Conservation (phyloP, 768 basidiomycete species). For the Coprinopsis marcescibilis region DNA sequence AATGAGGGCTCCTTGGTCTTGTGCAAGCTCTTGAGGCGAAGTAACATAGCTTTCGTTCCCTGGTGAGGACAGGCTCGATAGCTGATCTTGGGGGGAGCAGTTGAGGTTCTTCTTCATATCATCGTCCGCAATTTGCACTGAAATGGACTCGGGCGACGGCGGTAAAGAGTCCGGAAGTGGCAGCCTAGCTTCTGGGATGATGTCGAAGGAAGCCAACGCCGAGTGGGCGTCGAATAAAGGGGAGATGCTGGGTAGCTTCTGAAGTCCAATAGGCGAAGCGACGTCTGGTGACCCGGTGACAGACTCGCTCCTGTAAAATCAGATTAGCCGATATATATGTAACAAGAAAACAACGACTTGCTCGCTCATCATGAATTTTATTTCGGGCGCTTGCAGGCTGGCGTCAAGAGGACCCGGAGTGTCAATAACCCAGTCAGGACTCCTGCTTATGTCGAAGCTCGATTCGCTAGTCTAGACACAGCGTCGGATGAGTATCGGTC, state of each 20-base stretch:
- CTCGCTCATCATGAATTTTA: too few species aligned
- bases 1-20: too few species aligned
- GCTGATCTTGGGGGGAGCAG: conserved; percentile 3
- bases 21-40: conserved; percentile 25
- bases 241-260: conserved; percentile 26
- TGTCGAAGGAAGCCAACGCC: conserved; percentile 22
- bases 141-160: conserved; percentile 1
- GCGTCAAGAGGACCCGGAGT: too few species aligned
- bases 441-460: too few species aligned
- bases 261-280: conserved; percentile 29
- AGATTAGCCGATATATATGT: too few species aligned
- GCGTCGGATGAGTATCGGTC: too few species aligned
- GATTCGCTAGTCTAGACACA: too few species aligned
- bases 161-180: conserved; percentile 27
- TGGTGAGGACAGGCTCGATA: conserved; percentile 11
- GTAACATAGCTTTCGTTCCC: conserved; percentile 22
- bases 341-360: too few species aligned
- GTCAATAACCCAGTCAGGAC: too few species aligned
- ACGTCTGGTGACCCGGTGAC: conserved; percentile 27
- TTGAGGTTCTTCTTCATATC: not conserved
- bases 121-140: conserved; percentile 3
- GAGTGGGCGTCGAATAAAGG: conserved; percentile 28
- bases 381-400: too few species aligned
- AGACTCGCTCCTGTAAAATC: conserved; percentile 14
- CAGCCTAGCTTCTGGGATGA: conserved; percentile 23